phyloP scores from a whole-genome alignment of 1,284 basidiomycete species.

The Trichosporon asahii region DNA sequence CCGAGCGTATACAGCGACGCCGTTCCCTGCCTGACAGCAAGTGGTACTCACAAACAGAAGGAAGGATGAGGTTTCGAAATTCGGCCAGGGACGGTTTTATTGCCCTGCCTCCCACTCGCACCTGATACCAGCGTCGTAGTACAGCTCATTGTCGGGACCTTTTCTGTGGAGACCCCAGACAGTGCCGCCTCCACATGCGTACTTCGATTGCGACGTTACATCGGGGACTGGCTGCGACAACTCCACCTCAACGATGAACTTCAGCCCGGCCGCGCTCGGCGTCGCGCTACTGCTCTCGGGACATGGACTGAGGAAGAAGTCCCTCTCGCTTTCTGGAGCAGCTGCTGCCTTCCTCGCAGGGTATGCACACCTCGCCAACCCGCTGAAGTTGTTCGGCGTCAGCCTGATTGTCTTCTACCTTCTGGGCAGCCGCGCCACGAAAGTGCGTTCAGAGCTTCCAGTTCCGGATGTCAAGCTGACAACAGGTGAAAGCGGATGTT shows the following conservation, averaged over 20 bases:
- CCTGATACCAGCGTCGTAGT: not conserved
- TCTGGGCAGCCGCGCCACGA: constrained; percentile 76
- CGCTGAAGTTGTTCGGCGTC: constrained; percentile 60
- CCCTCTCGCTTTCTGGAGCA: constrained; percentile 55
- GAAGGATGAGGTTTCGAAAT: constrained; percentile 10
- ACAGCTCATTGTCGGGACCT: not conserved
- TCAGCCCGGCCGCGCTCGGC: not conserved
- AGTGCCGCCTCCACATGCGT: not conserved
- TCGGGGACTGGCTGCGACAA: too few relatives aligned
- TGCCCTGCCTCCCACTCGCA: not conserved
- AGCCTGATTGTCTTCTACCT: constrained; percentile 79
- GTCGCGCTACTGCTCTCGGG: constrained; percentile 46
- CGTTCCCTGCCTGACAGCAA: too few relatives aligned
- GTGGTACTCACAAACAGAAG: constrained; percentile 9
- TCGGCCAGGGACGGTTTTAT: constrained; percentile 6
- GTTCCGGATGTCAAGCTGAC: constrained; percentile 6
- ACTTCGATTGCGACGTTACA: not conserved
- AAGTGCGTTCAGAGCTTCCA: constrained; percentile 59
- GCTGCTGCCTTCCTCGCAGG: constrained; percentile 72
- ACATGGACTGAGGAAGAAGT: constrained; percentile 58
- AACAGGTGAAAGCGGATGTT: constrained; percentile 52
- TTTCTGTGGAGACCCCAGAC: not conserved
- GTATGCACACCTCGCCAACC: constrained; percentile 49
- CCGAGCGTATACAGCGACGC: too few relatives aligned
- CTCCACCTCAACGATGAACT: not conserved